Percentiles rank a stretch among this genome's conserved stretches.
phyloP scores from a whole-genome alignment of 1,139 yeast species.

The Hyphopichia wangnamkhiaoensis region DNA sequence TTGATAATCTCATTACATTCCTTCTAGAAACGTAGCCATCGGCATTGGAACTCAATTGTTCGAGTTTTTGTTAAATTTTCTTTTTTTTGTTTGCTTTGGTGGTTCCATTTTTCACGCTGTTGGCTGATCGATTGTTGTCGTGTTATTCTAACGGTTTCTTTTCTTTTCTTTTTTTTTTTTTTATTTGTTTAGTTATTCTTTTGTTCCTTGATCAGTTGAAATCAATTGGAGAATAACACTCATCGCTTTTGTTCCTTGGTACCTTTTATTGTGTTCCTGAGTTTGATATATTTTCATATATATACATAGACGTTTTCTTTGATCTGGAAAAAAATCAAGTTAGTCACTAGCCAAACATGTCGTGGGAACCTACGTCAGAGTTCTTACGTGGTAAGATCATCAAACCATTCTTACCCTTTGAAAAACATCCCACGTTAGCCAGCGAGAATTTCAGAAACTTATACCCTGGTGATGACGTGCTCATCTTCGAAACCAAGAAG shows the following conservation, averaged over 20 bases:
- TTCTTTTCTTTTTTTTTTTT: background rate
- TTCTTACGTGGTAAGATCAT: conserved; percentile 53
- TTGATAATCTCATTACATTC: background rate
- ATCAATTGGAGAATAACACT: background rate
- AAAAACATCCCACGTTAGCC: conserved; percentile 44
- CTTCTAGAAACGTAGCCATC: background rate
- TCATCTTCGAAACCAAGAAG: conserved; percentile 64
- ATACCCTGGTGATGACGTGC: conserved; percentile 81
- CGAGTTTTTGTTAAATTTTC: too few species aligned
- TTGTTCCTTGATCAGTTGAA: background rate
- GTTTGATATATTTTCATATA: background rate
- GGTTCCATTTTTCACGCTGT: conserved; percentile 1
- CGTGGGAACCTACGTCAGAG: conserved; percentile 42
- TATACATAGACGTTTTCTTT: background rate
- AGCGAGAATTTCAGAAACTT: conserved; percentile 52
- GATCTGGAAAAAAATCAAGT: background rate
- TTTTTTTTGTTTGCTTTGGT: background rate
- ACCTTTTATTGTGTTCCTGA: background rate
- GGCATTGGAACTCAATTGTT: too few species aligned
- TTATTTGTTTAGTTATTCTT: background rate
- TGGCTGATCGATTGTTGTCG: background rate
- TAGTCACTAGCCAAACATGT: conserved; percentile 9
- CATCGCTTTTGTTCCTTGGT: background rate
- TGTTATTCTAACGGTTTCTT: background rate
- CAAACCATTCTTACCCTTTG: conserved; percentile 63